These are phyloP conservation scores for Termitomyces eurrhizus DNA, from an alignment of 768 basidiomycete genomes.

Conservation along the genomic window DNA sequence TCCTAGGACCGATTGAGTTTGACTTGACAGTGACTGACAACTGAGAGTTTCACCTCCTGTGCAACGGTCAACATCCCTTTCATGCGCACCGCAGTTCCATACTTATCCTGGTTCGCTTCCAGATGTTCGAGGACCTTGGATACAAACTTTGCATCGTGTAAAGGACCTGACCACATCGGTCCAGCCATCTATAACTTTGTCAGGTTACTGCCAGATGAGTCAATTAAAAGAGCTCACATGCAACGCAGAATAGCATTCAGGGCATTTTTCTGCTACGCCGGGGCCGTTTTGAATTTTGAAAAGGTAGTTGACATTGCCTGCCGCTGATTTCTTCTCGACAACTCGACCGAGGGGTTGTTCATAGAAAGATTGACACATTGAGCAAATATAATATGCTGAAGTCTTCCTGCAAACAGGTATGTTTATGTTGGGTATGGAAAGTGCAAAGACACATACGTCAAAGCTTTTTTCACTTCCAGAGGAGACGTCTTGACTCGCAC, in stretches of 20 bases:
- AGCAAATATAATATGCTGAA: slow-evolving; percentile 80
- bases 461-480: slow-evolving; percentile 77
- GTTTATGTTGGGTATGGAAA: background rate
- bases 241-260: slow-evolving; percentile 73
- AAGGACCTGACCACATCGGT: slow-evolving; percentile 93
- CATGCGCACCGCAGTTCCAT: slow-evolving; percentile 82
- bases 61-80: slow-evolving; percentile 94
- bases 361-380: slow-evolving; percentile 76
- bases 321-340: slow-evolving; percentile 50
- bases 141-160: slow-evolving; percentile 78
- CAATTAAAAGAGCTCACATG: slow-evolving; percentile 53
- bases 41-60: slow-evolving; percentile 54
- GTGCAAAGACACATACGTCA: slow-evolving; percentile 51
- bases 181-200: slow-evolving; percentile 64
- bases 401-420: slow-evolving; percentile 59
- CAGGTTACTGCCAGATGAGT: background rate
- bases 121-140: slow-evolving; percentile 72
- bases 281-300: slow-evolving; percentile 78
- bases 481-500: slow-evolving; percentile 73
- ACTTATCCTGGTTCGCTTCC: slow-evolving; percentile 54
- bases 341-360: slow-evolving; percentile 83
- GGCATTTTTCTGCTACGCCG: slow-evolving; percentile 61
- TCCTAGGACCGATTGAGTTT: slow-evolving; percentile 45
- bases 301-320: slow-evolving; percentile 53
- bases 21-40: background rate